Evolutionary conservation across 1,139 yeast species (phyloP), one percentile per base, ranked within the genome.

Genomic region (Scheffersomyces titani): DNA sequence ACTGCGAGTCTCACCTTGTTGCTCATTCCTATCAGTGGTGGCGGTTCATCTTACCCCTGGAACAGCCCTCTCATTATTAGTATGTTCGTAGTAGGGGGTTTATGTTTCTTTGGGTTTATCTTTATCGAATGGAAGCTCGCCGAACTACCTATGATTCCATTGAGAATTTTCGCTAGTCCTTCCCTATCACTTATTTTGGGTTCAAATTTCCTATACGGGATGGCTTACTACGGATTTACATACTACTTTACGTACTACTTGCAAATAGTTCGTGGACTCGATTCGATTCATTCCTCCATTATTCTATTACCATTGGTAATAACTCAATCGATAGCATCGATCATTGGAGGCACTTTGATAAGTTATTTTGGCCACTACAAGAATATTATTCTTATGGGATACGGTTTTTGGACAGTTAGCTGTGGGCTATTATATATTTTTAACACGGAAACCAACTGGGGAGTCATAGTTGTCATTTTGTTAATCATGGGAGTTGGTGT

Each of bases 101-200:
- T 61, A 9, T 62, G 68, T 49, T 52, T 64, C 48, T 47, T 61
- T 9, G 59, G 52, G 2, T 66, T 67, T 50, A 48, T 64, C n/a
- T n/a, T 63, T 13, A 59, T 65, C 6, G 70, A 67, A 52, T 61
- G 65, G 59, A 67, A 61, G 45, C 52, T 66, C 5, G 67, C 70
- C 9, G 60, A 61, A 49, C 57, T 67, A 45, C 70, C 70, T 18
- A 65, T 67, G 69, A 65, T 67, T 24, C 70, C 70, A 19, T 57
- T 66, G 30, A 49, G 51, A 5, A 57, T 65, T 46, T 65, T 67
- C 57, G 56, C 57, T 24, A 60, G 62, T 20, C 49, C 53, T 9
- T 57, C 63, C 16, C 57, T 67, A 52, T 54, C 63, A 21, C 52
- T 61, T 46, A 57, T 65, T 30, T 56, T 65, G 50, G 49, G 51